Evolutionary conservation across 2,329 filamentous ascomycete genomes (phyloP), one percentile per base, ranked within the genome.

Genomic region (Scleromitrula shiraiana): DNA sequence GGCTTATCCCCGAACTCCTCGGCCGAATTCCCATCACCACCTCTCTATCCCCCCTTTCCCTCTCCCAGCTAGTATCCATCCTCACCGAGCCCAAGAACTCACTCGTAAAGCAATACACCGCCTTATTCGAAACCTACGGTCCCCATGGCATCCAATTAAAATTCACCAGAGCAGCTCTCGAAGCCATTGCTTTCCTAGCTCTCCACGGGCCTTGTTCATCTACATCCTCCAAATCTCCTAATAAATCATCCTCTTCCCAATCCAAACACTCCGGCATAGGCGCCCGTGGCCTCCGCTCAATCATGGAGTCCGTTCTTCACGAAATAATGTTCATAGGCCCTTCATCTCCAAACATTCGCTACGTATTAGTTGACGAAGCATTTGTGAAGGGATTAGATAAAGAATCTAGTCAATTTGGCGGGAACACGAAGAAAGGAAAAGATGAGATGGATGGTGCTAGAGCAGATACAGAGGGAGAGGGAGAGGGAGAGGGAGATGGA

Each of bases 1-100:
- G 90, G 12, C 88, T 96, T 62, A 96, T 96, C 46, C 90, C 90
- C 0, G 90, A 96, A 67, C 74, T 96, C n/a, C 85, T 97, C 45
- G 93, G 93, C n/a, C 85, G 93, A 15, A 81, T 98, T 40, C 91
- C 95, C 44, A 88, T 95, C 50, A 85, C 89, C 41, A 89, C 88
- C 52, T 87, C 93, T 0, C 77, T 98, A 0, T 83, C 87, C 12
- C 82, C 88, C 0, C 74, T 98, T 1, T 78, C 77, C 2, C 69
- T 75, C 12, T 63, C 73, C 20, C 78, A 83, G 50, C 79, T 98
- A 10, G 80, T 91, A 44, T 82, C 90, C 44, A 93, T 98, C 53
- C 75, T 98, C 32, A 96, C 88, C 0, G 91, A 97, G 64, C 93
- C 93, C 1, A 82, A 86, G 50, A 95, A 96, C 68, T 88, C 83